A percentile compares a stretch with the other conserved stretches of the same genome.
Evolutionary conservation across 352 stramenopile species (phyloP).

Genomic region (Stramenopiles sp.): DNA sequence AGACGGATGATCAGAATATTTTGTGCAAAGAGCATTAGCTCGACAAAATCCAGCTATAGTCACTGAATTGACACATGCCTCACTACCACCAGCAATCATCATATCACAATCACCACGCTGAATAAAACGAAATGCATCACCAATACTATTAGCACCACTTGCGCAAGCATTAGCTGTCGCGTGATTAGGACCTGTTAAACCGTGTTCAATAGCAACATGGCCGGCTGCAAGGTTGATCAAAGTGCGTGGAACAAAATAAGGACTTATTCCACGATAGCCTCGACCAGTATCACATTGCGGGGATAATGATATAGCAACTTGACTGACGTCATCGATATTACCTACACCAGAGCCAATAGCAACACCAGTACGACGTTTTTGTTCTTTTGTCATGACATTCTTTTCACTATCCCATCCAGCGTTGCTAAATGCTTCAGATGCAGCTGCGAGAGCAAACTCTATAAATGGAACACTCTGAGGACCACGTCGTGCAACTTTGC

Average conservation of each 20-base stretch:
- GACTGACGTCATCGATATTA: conserved; percentile 11
- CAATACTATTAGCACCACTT: conserved; percentile 74
- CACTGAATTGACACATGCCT: conserved; percentile 64
- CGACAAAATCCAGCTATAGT: conserved; percentile 64
- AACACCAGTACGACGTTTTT: too few species aligned
- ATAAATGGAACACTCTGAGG: conserved; percentile 41
- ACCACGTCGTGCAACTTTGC: too few species aligned
- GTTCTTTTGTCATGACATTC: too few species aligned
- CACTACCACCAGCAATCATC: conserved; percentile 61
- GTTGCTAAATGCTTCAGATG: conserved; percentile 29
- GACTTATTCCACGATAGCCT: conserved; percentile 42
- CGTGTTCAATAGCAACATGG: conserved; percentile 48
- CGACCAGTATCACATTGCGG: neutral
- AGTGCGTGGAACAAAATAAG: conserved; percentile 63
- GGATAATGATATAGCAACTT: conserved; percentile 7
- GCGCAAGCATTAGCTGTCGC: conserved; percentile 77
- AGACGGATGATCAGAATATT: conserved; percentile 60
- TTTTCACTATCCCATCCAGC: conserved; percentile 13
- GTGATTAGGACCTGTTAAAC: conserved; percentile 76
- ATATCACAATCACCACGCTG: conserved; percentile 5
- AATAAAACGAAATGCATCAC: conserved; percentile 41
- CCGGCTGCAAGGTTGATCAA: conserved; percentile 60
- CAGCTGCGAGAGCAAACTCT: conserved; percentile 32
- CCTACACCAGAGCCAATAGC: conserved; percentile 15
- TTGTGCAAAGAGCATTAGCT: conserved; percentile 62